These are phyloP conservation scores for Helianthus tuberosus DNA, from an alignment of 129 eudicot species.

Conservation along the genomic window DNA sequence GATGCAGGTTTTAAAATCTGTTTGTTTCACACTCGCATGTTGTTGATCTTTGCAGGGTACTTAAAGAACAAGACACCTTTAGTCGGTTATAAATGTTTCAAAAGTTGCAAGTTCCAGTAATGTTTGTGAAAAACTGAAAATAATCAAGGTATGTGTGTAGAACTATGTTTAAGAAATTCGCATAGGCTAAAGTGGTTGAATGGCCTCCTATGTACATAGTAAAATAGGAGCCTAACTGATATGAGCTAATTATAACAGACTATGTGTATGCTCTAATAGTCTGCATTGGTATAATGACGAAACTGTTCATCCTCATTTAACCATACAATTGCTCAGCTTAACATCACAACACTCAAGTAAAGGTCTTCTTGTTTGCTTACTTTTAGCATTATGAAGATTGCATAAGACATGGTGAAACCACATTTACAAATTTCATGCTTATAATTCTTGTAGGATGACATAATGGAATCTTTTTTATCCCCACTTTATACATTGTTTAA, in stretches of 20 bases:
- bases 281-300: not conserved
- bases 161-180: too few relatives aligned
- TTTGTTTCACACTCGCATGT: not conserved
- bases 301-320: not conserved
- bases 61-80: too few relatives aligned
- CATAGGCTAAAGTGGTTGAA: too few relatives aligned
- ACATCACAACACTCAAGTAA: too few relatives aligned
- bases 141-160: too few relatives aligned
- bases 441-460: too few relatives aligned
- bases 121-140: too few relatives aligned
- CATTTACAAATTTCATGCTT: not conserved
- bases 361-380: conserved; percentile 26
- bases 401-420: not conserved
- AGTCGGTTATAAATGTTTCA: not conserved
- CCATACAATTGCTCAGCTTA: not conserved
- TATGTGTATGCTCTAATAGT: too few relatives aligned
- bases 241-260: too few relatives aligned
- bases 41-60: too few relatives aligned
- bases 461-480: not conserved
- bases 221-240: too few relatives aligned
- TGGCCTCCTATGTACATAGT: too few relatives aligned
- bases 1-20: not conserved
- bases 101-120: not conserved
- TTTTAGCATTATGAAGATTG: not conserved
- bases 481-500: not conserved